Percentiles rank a stretch among this genome's conserved stretches.
Conservation (phyloP, 176 grass and related monocot species). For the Melocanna baccifera region DNA sequence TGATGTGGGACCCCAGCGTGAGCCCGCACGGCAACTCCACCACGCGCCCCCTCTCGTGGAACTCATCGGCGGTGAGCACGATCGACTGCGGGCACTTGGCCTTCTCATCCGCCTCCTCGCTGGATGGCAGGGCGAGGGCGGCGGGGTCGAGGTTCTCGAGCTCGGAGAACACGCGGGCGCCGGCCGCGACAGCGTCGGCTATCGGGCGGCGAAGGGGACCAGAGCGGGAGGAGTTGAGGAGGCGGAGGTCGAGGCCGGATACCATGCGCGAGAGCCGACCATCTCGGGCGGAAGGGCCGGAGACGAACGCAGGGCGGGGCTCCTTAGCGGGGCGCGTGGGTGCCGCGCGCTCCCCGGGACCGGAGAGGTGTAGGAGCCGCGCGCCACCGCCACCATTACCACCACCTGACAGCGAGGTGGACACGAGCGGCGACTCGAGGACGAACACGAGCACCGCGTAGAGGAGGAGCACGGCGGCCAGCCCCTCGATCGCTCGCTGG, state of each 20-base stretch:
- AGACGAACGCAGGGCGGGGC: neutral
- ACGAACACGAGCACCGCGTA: slow-evolving; percentile 40
- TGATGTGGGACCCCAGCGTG: slow-evolving; percentile 75
- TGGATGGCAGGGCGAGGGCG: neutral
- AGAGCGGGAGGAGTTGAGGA: slow-evolving; percentile 46
- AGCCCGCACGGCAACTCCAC: slow-evolving; percentile 87
- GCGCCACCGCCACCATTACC: neutral
- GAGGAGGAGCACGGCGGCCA: slow-evolving; percentile 32
- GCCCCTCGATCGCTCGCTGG: slow-evolving; percentile 26
- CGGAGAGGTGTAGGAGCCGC: slow-evolving; percentile 21
- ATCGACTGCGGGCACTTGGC: slow-evolving; percentile 77
- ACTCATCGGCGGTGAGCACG: slow-evolving; percentile 49
- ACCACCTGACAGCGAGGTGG: neutral
- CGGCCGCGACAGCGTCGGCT: slow-evolving; percentile 66
- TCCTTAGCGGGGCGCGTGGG: slow-evolving; percentile 31
- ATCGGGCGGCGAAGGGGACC: slow-evolving; percentile 46
- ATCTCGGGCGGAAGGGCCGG: neutral
- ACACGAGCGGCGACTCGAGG: slow-evolving; percentile 45
- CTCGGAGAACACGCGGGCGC: slow-evolving; percentile 47
- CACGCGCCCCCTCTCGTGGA: slow-evolving; percentile 47
- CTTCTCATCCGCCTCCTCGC: slow-evolving; percentile 21
- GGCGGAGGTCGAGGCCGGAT: slow-evolving; percentile 55
- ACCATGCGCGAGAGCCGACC: slow-evolving; percentile 26
- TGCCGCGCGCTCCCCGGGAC: neutral
- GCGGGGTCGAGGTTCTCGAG: slow-evolving; percentile 8